Evolutionary conservation across 306 rosid species (phyloP).

Genomic region (Castanea crenata): DNA sequence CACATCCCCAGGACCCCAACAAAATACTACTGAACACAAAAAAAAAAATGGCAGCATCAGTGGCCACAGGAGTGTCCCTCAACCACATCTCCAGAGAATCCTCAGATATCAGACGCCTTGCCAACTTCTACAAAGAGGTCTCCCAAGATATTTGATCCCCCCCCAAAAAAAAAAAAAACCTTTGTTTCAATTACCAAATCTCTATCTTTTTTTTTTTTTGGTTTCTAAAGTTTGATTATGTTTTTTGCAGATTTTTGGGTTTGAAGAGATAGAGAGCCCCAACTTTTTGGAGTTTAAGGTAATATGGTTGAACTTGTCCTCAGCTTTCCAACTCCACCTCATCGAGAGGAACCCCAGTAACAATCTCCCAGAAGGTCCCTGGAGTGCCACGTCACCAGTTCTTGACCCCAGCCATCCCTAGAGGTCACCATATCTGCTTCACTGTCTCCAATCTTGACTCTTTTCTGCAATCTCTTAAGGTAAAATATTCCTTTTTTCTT

Average conservation of each 20-base stretch:
- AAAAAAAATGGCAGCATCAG: constrained; percentile 38
- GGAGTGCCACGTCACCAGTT: constrained; percentile 60
- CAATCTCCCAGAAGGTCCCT: constrained; percentile 82
- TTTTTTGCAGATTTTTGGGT: constrained; percentile 59
- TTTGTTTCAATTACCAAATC: neutral
- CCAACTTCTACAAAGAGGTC: constrained; percentile 75
- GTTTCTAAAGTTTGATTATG: neutral
- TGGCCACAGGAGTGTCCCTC: constrained; percentile 41
- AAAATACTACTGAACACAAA: neutral
- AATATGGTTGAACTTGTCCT: constrained; percentile 59
- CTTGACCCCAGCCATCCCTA: constrained; percentile 65
- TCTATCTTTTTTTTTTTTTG: neutral
- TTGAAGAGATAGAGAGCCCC: constrained; percentile 67
- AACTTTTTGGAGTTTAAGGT: constrained; percentile 64
- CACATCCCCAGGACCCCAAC: no score
- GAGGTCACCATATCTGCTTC: constrained; percentile 90
- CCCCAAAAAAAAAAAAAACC: neutral
- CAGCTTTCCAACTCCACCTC: constrained; percentile 53
- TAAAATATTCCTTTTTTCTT: neutral
- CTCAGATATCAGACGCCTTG: constrained; percentile 59
- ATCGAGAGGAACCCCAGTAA: constrained; percentile 60
- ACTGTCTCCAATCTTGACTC: constrained; percentile 65
- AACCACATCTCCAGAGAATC: constrained; percentile 78
- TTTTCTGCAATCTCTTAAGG: constrained; percentile 60
- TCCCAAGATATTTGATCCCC: no score